A percentile compares a stretch with the other conserved stretches of the same genome.
These are phyloP conservation scores for Haplosporangium sp. DNA, from an alignment of 371 early-diverging fungal genomes.

Conservation along the genomic window DNA sequence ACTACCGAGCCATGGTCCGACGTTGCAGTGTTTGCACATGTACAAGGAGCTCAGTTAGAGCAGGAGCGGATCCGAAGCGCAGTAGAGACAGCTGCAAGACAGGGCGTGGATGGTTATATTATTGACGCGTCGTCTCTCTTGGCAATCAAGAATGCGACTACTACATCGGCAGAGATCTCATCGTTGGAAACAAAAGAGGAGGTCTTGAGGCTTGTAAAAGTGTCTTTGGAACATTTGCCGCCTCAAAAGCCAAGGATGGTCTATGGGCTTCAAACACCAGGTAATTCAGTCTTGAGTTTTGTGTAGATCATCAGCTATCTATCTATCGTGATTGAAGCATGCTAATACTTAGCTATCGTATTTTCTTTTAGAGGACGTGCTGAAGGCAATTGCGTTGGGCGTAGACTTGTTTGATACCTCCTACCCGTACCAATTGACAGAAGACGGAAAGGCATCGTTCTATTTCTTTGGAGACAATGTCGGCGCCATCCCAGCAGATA, in stretches of 20 bases:
- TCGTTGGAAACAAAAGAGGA: conserved; percentile 15
- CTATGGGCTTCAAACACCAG: conserved; percentile 60
- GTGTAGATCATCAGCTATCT: background rate
- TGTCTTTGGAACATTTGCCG: conserved; percentile 55
- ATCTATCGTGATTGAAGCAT: background rate
- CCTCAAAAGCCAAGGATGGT: conserved; percentile 57
- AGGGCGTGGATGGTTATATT: conserved; percentile 60
- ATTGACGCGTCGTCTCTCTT: conserved; percentile 21
- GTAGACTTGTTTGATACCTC: conserved; percentile 81
- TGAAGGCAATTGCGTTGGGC: conserved; percentile 70
- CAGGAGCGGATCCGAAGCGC: conserved; percentile 72
- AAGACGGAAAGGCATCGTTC: conserved; percentile 67
- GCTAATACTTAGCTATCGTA: background rate
- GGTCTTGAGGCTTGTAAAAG: conserved; percentile 49
- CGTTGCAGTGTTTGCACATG: conserved; percentile 66
- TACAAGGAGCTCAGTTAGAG: conserved; percentile 60
- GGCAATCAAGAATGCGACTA: background rate
- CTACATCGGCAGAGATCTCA: conserved; percentile 3
- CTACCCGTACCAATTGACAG: conserved; percentile 62
- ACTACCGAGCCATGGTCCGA: conserved; percentile 38
- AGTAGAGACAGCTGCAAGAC: conserved; percentile 61
- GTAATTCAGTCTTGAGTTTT: conserved; percentile 1
- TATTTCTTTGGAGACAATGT: conserved; percentile 51
- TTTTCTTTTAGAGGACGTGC: conserved; percentile 63
- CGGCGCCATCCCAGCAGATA: background rate